Conservation (phyloP, 2,329 filamentous ascomycete genomes). For the Venturia effusa region DNA sequence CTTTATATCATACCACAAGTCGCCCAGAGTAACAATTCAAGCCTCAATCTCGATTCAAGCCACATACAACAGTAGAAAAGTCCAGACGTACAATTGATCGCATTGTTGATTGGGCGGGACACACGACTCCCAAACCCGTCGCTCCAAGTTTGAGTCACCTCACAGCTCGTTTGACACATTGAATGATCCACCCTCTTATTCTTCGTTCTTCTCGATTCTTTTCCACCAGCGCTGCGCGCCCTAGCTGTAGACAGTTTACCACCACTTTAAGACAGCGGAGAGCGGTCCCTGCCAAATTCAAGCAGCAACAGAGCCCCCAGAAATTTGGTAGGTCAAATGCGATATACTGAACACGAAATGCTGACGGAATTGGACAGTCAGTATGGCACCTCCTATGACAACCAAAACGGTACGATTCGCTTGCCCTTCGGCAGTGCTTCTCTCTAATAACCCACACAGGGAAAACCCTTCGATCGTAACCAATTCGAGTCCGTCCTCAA, state of each 20-base stretch:
- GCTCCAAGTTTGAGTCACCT: neutral
- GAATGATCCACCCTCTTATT: neutral
- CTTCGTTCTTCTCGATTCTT: neutral
- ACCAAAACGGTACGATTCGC: constrained; percentile 45
- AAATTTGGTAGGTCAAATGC: neutral
- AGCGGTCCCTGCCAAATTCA: neutral
- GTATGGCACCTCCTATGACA: constrained; percentile 33
- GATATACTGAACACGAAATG: neutral
- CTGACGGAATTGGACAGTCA: neutral
- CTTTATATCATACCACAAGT: neutral
- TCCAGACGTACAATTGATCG: neutral
- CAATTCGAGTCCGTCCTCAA: constrained; percentile 76
- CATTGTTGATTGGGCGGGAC: neutral
- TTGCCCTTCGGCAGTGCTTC: no score
- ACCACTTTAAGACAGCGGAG: neutral
- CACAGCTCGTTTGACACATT: neutral
- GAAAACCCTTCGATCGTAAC: constrained; percentile 76
- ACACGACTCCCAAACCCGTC: neutral
- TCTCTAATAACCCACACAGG: constrained; percentile 32
- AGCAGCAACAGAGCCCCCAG: neutral
- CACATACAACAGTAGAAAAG: neutral
- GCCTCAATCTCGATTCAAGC: neutral
- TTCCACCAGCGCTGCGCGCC: constrained; percentile 5
- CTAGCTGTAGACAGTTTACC: neutral
- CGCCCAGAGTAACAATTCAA: neutral